These are phyloP conservation scores for Pichia deserticola DNA, from an alignment of 805 yeast genomes.

Conservation along the genomic window DNA sequence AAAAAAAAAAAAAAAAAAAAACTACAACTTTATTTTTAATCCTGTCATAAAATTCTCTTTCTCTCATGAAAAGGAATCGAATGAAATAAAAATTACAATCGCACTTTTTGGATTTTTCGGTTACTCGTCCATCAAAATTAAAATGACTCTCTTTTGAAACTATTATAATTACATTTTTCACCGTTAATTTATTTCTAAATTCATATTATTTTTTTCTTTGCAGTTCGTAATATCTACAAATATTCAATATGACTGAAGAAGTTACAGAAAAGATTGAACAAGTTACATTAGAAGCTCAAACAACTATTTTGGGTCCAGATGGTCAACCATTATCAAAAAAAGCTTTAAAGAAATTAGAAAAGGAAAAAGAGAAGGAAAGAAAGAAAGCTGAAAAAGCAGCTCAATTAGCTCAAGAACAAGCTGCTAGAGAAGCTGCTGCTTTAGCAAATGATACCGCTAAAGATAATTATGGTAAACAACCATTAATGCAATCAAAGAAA, in stretches of 20 bases:
- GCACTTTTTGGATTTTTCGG: too few relatives aligned
- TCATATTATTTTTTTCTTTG: too few relatives aligned
- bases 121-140: too few relatives aligned
- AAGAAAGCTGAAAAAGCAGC: slow-evolving; percentile 93
- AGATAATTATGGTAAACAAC: slow-evolving; percentile 83
- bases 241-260: slow-evolving; percentile 22
- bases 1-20: too few relatives aligned
- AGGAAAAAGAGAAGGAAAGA: slow-evolving; percentile 84
- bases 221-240: not conserved
- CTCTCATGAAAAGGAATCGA: too few relatives aligned
- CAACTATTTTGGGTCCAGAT: slow-evolving; percentile 36
- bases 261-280: slow-evolving; percentile 23
- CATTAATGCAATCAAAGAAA: slow-evolving; percentile 64
- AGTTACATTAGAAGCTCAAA: slow-evolving; percentile 17
- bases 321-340: slow-evolving; percentile 89
- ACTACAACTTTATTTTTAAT: too few relatives aligned
- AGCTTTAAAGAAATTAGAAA: slow-evolving; percentile 90
- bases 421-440: slow-evolving; percentile 59
- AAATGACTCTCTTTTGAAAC: too few relatives aligned
- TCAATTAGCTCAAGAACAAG: slow-evolving; percentile 78
- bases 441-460: slow-evolving; percentile 81
- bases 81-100: too few relatives aligned
- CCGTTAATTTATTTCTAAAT: too few relatives aligned
- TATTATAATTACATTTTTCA: too few relatives aligned
- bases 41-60: too few relatives aligned